Conservation (phyloP, 305 asterid species). For the Solanum hybrid region DNA sequence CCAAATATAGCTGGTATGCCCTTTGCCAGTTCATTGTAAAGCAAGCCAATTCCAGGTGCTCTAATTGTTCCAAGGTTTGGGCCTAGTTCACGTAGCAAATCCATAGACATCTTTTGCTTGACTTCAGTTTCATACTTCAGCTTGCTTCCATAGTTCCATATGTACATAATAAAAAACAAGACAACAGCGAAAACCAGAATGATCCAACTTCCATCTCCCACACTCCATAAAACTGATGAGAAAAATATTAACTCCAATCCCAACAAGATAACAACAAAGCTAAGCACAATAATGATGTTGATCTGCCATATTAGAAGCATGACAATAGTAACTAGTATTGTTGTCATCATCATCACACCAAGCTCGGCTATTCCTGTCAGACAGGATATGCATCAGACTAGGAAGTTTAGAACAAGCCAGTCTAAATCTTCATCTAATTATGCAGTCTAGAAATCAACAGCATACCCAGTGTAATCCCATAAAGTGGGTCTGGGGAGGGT, state of each 20-base stretch:
- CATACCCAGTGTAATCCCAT: not conserved
- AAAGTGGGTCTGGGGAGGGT: not conserved
- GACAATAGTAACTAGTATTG: constrained; percentile 82
- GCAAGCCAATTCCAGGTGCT: constrained; percentile 97
- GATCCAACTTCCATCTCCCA: constrained; percentile 98
- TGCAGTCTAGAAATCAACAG: not conserved
- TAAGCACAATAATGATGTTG: constrained; percentile 66
- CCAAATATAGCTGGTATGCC: constrained; percentile 96
- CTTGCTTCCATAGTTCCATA: constrained; percentile 99
- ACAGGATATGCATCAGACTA: constrained; percentile 25
- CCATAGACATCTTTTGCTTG: constrained; percentile 81
- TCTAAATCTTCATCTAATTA: not conserved
- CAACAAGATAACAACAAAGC: constrained; percentile 64
- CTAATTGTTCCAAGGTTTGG: constrained; percentile 88
- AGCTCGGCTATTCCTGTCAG: constrained; percentile 87
- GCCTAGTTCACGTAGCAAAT: constrained; percentile 75
- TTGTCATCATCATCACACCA: constrained; percentile 99
- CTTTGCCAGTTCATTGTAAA: constrained; percentile 92
- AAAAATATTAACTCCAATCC: constrained; percentile 83
- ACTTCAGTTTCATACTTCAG: constrained; percentile 95
- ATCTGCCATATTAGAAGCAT: constrained; percentile 99
- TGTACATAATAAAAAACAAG: constrained; percentile 74
- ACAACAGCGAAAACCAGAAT: constrained; percentile 77
- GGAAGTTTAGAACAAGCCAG: constrained; percentile 17
- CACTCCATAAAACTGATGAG: constrained; percentile 86